Evolutionary conservation across 78 protist genomes (phyloP).

Genomic region (Dictyostelium capitatum): DNA sequence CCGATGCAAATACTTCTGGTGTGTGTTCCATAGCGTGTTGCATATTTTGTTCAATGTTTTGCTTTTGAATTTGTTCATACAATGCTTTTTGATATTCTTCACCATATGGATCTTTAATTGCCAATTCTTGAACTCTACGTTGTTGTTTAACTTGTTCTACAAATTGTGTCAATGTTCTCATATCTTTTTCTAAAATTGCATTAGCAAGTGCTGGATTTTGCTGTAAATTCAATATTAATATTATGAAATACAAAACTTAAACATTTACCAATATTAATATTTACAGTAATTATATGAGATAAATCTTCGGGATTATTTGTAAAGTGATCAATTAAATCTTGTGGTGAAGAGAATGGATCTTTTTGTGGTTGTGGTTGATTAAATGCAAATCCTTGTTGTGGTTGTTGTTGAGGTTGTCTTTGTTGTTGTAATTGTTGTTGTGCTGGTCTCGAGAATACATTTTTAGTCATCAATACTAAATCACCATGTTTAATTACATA

Average conservation of each 20-base stretch:
- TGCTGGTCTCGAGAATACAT: neutral
- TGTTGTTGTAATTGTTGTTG: constrained; percentile 18
- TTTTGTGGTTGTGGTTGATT: neutral
- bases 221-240: neutral
- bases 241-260: neutral
- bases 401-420: constrained; percentile 35
- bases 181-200: constrained; percentile 64
- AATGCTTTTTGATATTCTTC: constrained; percentile 72
- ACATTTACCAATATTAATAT: neutral
- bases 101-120: constrained; percentile 76
- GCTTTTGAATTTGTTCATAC: constrained; percentile 71
- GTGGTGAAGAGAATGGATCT: constrained; percentile 2
- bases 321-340: constrained; percentile 14
- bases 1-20: constrained; percentile 90
- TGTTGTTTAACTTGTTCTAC: constrained; percentile 33
- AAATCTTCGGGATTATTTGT: constrained; percentile 43
- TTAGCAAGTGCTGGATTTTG: constrained; percentile 76
- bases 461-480: constrained; percentile 49
- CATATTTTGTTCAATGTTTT: constrained; percentile 86
- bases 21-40: constrained; percentile 87
- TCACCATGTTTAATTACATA: constrained; percentile 55
- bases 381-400: neutral
- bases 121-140: constrained; percentile 45
- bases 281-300: constrained; percentile 24
- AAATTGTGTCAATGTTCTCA: neutral